These are phyloP conservation scores for Colletotrichum australisinense DNA, from an alignment of 2,329 filamentous ascomycete genomes.

Conservation along the genomic window DNA sequence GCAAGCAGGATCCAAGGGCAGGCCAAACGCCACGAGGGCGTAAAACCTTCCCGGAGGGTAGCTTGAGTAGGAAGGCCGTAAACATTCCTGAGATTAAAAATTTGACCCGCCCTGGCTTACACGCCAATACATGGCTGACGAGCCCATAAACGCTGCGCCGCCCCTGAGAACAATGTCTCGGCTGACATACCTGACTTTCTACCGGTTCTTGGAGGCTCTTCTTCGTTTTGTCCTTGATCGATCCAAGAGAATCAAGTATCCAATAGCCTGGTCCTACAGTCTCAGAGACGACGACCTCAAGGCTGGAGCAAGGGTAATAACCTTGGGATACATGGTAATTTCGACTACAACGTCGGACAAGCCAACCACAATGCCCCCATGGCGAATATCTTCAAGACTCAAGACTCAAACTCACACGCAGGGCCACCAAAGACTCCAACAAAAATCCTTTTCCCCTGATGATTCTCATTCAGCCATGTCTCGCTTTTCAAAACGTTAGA, in stretches of 20 bases:
- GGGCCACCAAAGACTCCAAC: neutral
- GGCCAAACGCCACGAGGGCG: neutral
- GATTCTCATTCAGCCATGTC: neutral
- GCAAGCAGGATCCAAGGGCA: neutral
- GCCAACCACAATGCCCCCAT: neutral
- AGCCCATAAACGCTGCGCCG: neutral
- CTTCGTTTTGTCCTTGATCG: neutral
- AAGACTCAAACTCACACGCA: neutral
- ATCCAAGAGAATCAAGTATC: neutral
- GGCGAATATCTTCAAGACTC: neutral
- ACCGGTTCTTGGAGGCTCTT: too few species aligned
- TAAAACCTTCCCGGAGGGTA: neutral
- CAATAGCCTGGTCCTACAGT: neutral
- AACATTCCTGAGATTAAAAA: neutral
- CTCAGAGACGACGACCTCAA: neutral
- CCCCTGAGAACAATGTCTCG: neutral
- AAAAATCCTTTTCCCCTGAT: neutral
- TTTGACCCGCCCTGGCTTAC: neutral
- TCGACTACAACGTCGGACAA: neutral
- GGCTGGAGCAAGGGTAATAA: neutral
- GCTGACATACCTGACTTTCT: neutral
- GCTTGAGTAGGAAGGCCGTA: neutral
- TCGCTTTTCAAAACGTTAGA: neutral
- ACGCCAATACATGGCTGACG: neutral
- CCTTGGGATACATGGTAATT: neutral